phyloP scores from a whole-genome alignment of 306 rosid genomes.

The Lagenaria siceraria region DNA sequence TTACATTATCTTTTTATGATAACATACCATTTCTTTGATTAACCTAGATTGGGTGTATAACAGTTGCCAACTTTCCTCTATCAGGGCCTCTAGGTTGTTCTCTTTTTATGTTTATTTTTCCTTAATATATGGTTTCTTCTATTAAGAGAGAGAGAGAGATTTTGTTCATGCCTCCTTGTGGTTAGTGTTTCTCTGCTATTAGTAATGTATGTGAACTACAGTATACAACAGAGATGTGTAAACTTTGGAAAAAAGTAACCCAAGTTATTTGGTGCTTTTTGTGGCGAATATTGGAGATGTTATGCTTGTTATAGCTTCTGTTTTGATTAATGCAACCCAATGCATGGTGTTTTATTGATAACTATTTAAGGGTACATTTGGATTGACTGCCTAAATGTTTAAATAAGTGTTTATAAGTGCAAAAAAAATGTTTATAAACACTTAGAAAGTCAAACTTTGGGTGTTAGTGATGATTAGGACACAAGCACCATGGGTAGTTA shows the following conservation, averaged over 20 bases:
- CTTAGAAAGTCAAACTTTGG: too few relatives aligned
- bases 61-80: not conserved
- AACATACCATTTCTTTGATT: not conserved
- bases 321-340: not conserved
- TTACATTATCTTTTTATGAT: not conserved
- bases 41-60: not conserved
- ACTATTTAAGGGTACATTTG: too few relatives aligned
- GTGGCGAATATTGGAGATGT: not conserved
- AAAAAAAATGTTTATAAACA: too few relatives aligned
- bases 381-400: too few relatives aligned
- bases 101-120: not conserved
- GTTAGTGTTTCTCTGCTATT: not conserved
- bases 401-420: too few relatives aligned
- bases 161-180: not conserved
- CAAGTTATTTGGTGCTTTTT: not conserved
- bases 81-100: not conserved
- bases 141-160: not conserved
- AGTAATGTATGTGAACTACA: not conserved
- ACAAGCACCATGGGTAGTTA: not conserved
- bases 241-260: not conserved
- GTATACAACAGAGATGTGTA: not conserved
- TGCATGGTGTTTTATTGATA: not conserved
- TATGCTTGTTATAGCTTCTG: not conserved
- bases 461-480: not conserved
- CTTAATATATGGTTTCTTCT: not conserved